These are phyloP conservation scores for Candida endomychidarum DNA, from an alignment of 805 yeast species.

Conservation along the genomic window DNA sequence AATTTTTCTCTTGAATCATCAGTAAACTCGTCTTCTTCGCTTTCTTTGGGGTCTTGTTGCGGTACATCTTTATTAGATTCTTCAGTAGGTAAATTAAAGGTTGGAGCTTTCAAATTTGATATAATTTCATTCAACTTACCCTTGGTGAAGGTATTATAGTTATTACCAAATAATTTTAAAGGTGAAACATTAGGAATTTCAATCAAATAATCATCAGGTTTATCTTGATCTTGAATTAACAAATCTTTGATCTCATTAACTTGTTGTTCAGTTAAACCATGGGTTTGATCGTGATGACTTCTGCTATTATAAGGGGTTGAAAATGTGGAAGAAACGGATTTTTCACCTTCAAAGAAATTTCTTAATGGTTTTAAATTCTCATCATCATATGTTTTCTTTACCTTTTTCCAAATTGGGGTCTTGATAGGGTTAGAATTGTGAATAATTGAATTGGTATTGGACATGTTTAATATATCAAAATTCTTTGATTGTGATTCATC, in stretches of 20 bases:
- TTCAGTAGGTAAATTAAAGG: constrained; percentile 8
- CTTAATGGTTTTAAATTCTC: constrained; percentile 28
- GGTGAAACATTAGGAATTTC: constrained; percentile 37
- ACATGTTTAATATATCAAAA: constrained; percentile 7
- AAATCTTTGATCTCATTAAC: constrained; percentile 22
- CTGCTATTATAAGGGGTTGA: constrained; percentile 38
- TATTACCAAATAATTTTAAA: constrained; percentile 36
- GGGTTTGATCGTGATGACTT: background rate
- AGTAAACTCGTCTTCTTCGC: background rate
- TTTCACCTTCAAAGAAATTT: constrained; percentile 29
- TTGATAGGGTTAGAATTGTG: constrained; percentile 16
- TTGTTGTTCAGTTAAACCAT: constrained; percentile 13
- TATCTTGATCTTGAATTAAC: constrained; percentile 21
- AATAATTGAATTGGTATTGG: constrained; percentile 13
- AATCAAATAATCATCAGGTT: constrained; percentile 16
- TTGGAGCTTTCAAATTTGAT: constrained; percentile 14
- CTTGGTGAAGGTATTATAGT: constrained; percentile 44
- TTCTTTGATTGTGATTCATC: constrained; percentile 20
- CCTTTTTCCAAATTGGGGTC: constrained; percentile 39
- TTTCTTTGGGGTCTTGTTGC: background rate
- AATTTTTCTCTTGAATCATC: background rate
- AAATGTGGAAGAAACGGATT: constrained; percentile 32
- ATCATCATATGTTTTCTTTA: constrained; percentile 27
- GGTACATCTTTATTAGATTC: background rate
- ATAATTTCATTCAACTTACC: constrained; percentile 28